Evolutionary conservation across 805 yeast species (phyloP).

Genomic region (Candida palmyrensis): DNA sequence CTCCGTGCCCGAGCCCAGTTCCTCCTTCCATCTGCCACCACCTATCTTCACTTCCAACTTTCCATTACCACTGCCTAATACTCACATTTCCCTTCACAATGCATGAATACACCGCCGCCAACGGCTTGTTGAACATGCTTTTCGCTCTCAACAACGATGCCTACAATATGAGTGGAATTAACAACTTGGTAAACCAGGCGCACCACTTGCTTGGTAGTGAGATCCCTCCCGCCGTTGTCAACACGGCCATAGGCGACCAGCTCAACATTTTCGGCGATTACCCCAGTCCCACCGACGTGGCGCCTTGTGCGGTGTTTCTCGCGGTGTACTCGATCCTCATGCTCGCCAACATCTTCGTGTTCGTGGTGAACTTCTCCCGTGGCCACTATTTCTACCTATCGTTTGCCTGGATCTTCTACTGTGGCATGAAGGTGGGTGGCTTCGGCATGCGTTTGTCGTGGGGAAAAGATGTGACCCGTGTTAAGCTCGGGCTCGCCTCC

Average conservation of each 20-base stretch:
- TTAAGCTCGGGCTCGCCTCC: constrained; percentile 50
- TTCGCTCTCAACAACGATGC: constrained; percentile 24
- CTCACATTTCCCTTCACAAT: too few species aligned
- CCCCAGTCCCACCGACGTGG: constrained; percentile 47
- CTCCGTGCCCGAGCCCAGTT: too few species aligned
- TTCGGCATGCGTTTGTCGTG: constrained; percentile 55
- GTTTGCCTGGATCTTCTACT: constrained; percentile 49
- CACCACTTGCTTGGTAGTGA: constrained; percentile 24
- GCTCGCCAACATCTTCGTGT: constrained; percentile 44
- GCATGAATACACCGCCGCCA: constrained; percentile 21
- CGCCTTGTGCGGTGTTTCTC: constrained; percentile 54
- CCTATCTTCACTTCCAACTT: too few species aligned
- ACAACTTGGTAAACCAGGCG: constrained; percentile 23
- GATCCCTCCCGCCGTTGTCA: constrained; percentile 37
- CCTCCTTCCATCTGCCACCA: too few species aligned
- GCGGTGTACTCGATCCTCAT: constrained; percentile 47
- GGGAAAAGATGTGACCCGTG: constrained; percentile 45
- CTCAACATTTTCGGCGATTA: constrained; percentile 58
- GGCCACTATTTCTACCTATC: constrained; percentile 59
- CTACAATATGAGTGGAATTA: constrained; percentile 27
- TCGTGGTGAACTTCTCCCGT: constrained; percentile 41
- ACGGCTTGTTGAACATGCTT: constrained; percentile 25
- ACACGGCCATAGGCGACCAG: constrained; percentile 35
- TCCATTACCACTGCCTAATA: too few species aligned
- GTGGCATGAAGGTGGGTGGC: constrained; percentile 51